These are phyloP conservation scores for Teratosphaeria pseudoeucalypti DNA, from an alignment of 2,329 filamentous ascomycete genomes.

Conservation along the genomic window DNA sequence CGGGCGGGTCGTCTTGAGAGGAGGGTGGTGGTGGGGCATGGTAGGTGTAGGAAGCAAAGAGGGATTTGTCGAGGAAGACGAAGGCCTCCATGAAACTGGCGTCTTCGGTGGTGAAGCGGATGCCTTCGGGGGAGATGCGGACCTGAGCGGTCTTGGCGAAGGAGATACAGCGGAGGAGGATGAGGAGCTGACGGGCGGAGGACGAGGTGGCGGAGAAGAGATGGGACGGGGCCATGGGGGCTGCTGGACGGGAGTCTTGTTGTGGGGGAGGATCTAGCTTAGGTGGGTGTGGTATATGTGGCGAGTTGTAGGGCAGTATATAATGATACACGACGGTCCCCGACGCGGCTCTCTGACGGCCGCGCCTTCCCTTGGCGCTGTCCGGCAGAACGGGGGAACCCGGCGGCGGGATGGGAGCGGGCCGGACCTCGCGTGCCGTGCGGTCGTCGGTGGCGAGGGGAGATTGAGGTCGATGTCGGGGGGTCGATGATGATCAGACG, in stretches of 20 bases:
- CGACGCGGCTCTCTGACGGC: conserved; percentile 10
- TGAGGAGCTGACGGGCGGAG: conserved; percentile 65
- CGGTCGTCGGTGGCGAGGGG: not conserved
- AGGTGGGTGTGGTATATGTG: not conserved
- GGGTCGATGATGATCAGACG: conserved; percentile 49
- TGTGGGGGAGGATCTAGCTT: not conserved
- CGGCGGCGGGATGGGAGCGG: not conserved
- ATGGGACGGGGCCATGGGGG: conserved; percentile 33
- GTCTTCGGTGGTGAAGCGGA: conserved; percentile 82
- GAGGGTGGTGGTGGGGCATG: conserved; percentile 39
- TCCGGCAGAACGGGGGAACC: not conserved
- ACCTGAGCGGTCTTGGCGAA: conserved; percentile 51
- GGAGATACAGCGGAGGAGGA: conserved; percentile 51
- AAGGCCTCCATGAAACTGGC: conserved; percentile 80
- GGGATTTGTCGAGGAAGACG: conserved; percentile 74
- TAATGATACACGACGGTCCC: conserved; percentile 10
- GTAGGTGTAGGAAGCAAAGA: conserved; percentile 79
- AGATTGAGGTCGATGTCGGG: not conserved
- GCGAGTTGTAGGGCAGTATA: conserved; percentile 2
- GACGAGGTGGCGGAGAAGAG: conserved; percentile 68
- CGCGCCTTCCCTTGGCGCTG: not conserved
- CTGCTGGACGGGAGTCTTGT: not conserved
- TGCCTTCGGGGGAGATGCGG: conserved; percentile 75
- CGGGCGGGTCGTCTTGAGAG: conserved; percentile 27
- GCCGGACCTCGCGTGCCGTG: not conserved